phyloP scores from a whole-genome alignment of 805 yeast species.

The Saturnispora besseyi region DNA sequence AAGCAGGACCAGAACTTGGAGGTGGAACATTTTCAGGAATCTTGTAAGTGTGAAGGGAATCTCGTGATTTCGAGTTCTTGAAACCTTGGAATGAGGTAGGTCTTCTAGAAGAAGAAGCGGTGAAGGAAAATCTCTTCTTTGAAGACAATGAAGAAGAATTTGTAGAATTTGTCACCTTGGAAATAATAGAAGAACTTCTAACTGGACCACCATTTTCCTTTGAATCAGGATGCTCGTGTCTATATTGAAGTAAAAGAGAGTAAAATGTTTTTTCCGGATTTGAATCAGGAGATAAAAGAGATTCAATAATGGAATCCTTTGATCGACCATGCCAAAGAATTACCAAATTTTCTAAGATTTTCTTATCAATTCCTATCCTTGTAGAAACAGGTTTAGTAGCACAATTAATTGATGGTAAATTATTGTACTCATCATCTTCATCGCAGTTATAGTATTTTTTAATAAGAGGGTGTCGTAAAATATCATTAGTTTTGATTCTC shows the following conservation, averaged over 20 bases:
- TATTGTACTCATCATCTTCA: constrained; percentile 26
- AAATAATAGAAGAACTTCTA: constrained; percentile 26
- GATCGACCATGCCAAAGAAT: constrained; percentile 51
- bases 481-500: constrained; percentile 71
- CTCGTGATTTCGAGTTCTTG: constrained; percentile 13
- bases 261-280: constrained; percentile 33
- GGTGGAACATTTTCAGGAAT: constrained; percentile 3
- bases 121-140: constrained; percentile 35
- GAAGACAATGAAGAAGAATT: constrained; percentile 12
- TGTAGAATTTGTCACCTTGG: constrained; percentile 17
- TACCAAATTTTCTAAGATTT: constrained; percentile 45
- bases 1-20: constrained; percentile 14
- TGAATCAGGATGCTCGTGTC: constrained; percentile 27
- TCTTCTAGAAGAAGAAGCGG: constrained; percentile 38
- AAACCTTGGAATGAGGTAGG: constrained; percentile 38
- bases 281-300: constrained; percentile 23
- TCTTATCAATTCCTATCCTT: constrained; percentile 39
- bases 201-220: constrained; percentile 17
- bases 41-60: constrained; percentile 13
- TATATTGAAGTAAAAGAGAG: constrained; percentile 28
- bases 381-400: constrained; percentile 40
- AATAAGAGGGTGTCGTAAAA: constrained; percentile 73
- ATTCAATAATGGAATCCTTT: constrained; percentile 26
- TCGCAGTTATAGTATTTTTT: constrained; percentile 55
- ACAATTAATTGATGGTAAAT: constrained; percentile 47